Evolutionary conservation across 2,329 filamentous ascomycete genomes (phyloP).

Genomic region (Fusarium praegraminearum): DNA sequence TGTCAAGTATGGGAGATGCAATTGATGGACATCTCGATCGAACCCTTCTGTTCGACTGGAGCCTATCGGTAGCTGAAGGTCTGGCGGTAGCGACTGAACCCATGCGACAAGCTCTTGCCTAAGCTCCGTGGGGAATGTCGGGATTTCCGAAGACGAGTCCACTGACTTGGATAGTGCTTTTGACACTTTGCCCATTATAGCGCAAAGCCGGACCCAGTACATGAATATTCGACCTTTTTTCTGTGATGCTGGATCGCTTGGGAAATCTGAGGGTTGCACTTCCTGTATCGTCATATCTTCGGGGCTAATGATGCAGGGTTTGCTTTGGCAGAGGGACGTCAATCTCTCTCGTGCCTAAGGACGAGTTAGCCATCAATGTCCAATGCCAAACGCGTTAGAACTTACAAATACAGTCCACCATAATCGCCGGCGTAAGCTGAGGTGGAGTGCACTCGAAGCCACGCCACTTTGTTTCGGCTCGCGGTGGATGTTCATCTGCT

Average conservation of each 20-base stretch:
- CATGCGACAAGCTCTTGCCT: conserved; percentile 37
- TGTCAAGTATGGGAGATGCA: conserved; percentile 58
- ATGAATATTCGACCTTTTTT: conserved; percentile 56
- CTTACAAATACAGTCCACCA: conserved; percentile 44
- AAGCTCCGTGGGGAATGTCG: conserved; percentile 26
- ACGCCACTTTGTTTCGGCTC: conserved; percentile 47
- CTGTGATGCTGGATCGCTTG: conserved; percentile 48
- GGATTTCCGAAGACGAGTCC: not conserved
- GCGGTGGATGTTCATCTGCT: conserved; percentile 59
- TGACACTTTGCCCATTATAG: conserved; percentile 55
- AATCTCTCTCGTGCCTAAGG: conserved; percentile 39
- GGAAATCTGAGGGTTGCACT: conserved; percentile 55
- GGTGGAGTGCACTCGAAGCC: not conserved
- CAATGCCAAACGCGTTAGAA: not conserved
- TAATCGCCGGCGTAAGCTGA: conserved; percentile 29
- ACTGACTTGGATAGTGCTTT: conserved; percentile 50
- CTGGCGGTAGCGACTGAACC: conserved; percentile 29
- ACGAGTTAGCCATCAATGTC: not conserved
- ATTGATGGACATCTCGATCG: conserved; percentile 56
- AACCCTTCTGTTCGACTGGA: conserved; percentile 48
- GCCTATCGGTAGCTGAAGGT: conserved; percentile 33
- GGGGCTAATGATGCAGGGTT: conserved; percentile 58
- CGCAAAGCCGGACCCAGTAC: conserved; percentile 57
- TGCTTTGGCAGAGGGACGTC: conserved; percentile 58
- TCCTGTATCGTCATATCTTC: conserved; percentile 56